Base-by-base conservation (phyloP, 192 early-diverging fungal species). In the Coemansia sp. region DNA sequence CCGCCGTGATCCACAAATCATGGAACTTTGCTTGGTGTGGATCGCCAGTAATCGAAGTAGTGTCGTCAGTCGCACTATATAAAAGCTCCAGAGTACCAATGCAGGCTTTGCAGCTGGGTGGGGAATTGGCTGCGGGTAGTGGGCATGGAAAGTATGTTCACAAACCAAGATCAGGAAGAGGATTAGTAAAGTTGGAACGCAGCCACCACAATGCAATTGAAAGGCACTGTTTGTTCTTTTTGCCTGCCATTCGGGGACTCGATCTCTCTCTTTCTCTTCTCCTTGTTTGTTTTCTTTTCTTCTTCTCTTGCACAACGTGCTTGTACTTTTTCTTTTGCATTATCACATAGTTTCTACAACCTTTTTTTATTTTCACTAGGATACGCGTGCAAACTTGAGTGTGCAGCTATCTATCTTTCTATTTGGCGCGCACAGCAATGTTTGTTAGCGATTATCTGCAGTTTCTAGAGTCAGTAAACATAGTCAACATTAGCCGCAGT, bases 391-490 rank as follows among this genome's bases (percentile, higher is more conserved):
- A 47, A 18, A 47, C 45, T 18, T 47, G 45, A 18, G 45, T 47
- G 45, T 18, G 45, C 45, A 47, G 13, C 39, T 41, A 41, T 41
- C 39, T 41, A 41, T 41, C n/a, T 18, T 61, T 22, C 22, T 40
- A 18, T 59, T 18, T 29, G 16, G 34, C 6, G 43, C 27, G 32
- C 16, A 68, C 22, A 9, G 59, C 32, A 22, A 52, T 68, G 58
- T 65, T 50, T 40, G 53, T 44, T 15, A 53, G 39, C 55, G 61
- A 56, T 20, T 41, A 58, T 44, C 22, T 63, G 20, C 60, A 63
- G 11, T 34, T 52, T 43, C 16, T 45, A 58, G 47, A 55, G 29
- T 27, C 61, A 22, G 61, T 45, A 16, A 61, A 52, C 18, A 32
- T 24, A 27, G 20, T 8, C 35, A 58, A 30, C 5, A 43, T 70